These are phyloP conservation scores for Aspergillus indologenus DNA, from an alignment of 495 filamentous ascomycete genomes.

Conservation along the genomic window DNA sequence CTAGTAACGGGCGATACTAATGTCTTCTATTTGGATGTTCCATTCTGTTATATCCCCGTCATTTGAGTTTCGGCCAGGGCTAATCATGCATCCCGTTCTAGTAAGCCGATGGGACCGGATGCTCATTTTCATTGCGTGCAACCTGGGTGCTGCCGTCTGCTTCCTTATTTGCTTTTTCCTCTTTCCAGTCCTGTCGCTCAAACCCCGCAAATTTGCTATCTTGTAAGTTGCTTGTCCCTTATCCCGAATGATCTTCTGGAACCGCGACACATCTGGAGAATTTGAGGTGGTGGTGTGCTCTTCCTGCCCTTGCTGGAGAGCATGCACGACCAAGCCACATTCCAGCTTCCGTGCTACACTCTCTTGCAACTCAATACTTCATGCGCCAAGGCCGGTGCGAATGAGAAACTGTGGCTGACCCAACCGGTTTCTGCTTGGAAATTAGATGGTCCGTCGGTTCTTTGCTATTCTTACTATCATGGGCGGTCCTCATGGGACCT, in stretches of 20 bases:
- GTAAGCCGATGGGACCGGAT: conserved; percentile 97
- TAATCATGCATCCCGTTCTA: conserved; percentile 38
- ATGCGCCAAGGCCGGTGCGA: conserved; percentile 9
- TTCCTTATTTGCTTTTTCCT: conserved; percentile 90
- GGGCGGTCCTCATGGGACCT: conserved; percentile 91
- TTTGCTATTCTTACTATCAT: conserved; percentile 84
- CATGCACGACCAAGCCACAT: conserved; percentile 15
- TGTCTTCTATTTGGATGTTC: conserved; percentile 16
- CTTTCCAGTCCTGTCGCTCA: conserved; percentile 72
- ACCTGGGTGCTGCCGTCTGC: conserved; percentile 82
- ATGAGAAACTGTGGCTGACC: conserved; percentile 19
- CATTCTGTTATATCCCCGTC: conserved; percentile 8
- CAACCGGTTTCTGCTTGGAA: conserved; percentile 22
- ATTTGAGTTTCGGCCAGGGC: conserved; percentile 19
- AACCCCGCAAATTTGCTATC: conserved; percentile 90
- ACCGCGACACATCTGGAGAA: conserved; percentile 3
- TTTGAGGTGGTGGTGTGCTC: conserved; percentile 17
- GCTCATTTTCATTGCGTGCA: conserved; percentile 88
- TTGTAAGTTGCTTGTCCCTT: conserved; percentile 64
- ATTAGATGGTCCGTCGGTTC: conserved; percentile 92
- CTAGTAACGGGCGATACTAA: conserved; percentile 5
- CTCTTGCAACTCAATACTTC: not conserved
- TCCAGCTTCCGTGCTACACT: conserved; percentile 8
- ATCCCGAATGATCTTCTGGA: conserved; percentile 9
- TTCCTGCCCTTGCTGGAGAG: conserved; percentile 19